phyloP scores from a whole-genome alignment of 305 asterid genomes.

The Euphrasia arctica region DNA sequence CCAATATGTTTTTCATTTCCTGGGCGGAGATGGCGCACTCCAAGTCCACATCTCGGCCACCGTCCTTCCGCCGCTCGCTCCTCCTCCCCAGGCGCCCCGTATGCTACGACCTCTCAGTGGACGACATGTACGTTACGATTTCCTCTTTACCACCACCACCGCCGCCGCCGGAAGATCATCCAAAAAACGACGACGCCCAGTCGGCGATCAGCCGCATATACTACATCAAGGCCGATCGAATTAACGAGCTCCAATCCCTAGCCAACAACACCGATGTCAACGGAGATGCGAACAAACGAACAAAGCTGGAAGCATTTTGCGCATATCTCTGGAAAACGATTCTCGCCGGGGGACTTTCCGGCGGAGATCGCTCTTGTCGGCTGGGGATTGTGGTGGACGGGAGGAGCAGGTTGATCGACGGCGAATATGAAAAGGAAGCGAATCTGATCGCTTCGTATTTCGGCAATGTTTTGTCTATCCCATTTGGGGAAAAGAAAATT shows the following conservation, averaged over 20 bases:
- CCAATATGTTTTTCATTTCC: slow-evolving; percentile 60
- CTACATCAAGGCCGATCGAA: slow-evolving; percentile 30
- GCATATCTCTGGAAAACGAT: background rate
- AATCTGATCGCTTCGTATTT: slow-evolving; percentile 34
- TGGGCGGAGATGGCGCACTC: slow-evolving; percentile 55
- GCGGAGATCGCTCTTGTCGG: background rate
- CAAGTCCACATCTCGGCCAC: slow-evolving; percentile 23
- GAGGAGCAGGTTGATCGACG: slow-evolving; percentile 34
- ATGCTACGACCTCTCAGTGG: slow-evolving; percentile 31
- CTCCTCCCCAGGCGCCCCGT: slow-evolving; percentile 50
- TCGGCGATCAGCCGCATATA: slow-evolving; percentile 53
- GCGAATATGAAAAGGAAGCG: slow-evolving; percentile 26
- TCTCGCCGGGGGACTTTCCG: background rate
- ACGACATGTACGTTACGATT: slow-evolving; percentile 39
- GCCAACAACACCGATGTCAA: background rate
- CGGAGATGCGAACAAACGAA: background rate
- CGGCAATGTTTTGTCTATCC: slow-evolving; percentile 64
- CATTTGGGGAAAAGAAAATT: slow-evolving; percentile 48
- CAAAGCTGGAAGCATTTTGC: background rate
- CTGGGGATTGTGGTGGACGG: slow-evolving; percentile 41
- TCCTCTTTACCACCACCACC: slow-evolving; percentile 32
- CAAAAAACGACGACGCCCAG: slow-evolving; percentile 21
- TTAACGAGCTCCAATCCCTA: background rate
- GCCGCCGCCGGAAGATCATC: slow-evolving; percentile 22
- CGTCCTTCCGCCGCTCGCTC: slow-evolving; percentile 57